Percentiles rank a stretch among this genome's conserved stretches.
Conservation (phyloP, 2,329 filamentous ascomycete genomes). For the Cryphonectria parasitica region DNA sequence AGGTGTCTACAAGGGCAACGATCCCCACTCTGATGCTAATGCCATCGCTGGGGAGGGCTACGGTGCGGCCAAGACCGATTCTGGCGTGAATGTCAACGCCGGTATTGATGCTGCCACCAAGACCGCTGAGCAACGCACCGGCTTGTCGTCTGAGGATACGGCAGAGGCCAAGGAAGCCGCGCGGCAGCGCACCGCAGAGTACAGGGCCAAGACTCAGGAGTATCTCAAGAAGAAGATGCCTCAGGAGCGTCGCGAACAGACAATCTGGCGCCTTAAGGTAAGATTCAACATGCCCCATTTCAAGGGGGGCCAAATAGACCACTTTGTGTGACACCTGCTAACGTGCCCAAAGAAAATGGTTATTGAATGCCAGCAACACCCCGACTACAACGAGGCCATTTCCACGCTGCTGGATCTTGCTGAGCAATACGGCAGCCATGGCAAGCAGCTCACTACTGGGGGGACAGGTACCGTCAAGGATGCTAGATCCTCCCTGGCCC, state of each 20-base stretch:
- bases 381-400: constrained; percentile 91
- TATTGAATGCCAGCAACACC: constrained; percentile 92
- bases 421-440: constrained; percentile 81
- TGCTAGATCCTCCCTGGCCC: constrained; percentile 68
- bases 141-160: constrained; percentile 68
- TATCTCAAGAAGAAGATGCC: constrained; percentile 89
- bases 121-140: constrained; percentile 58
- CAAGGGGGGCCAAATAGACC: neutral
- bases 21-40: constrained; percentile 61
- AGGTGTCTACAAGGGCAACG: constrained; percentile 59
- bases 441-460: constrained; percentile 66
- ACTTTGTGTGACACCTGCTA: neutral
- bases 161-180: constrained; percentile 52
- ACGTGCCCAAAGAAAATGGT: constrained; percentile 73
- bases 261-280: constrained; percentile 79
- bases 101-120: constrained; percentile 49
- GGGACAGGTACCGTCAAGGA: constrained; percentile 72
- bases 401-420: constrained; percentile 82
- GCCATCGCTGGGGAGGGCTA: constrained; percentile 62
- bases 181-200: constrained; percentile 46
- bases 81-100: constrained; percentile 52
- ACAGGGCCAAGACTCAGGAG: constrained; percentile 57
- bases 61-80: constrained; percentile 51
- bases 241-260: constrained; percentile 88
- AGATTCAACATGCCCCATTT: neutral